A percentile compares a stretch with the other conserved stretches of the same genome.
Evolutionary conservation across 129 eudicot genomes (phyloP).

Genomic region (Artemisia annua): DNA sequence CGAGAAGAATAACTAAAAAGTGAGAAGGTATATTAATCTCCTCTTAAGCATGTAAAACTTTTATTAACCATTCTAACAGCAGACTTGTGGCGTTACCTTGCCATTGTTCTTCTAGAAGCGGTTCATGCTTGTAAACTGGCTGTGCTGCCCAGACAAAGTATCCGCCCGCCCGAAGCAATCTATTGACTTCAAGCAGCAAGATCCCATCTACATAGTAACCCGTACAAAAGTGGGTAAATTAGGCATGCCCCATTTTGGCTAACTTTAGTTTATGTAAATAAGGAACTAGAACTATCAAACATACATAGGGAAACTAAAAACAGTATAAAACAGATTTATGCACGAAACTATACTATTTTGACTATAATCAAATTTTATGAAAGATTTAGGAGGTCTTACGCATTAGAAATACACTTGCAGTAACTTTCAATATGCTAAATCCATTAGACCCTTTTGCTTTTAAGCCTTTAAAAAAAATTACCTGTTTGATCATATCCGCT

Average conservation of each 20-base stretch:
- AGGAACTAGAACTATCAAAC: not conserved
- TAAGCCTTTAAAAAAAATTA: too few species aligned
- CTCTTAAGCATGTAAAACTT: not conserved
- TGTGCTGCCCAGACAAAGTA: constrained; percentile 99
- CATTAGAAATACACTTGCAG: too few species aligned
- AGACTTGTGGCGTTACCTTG: constrained; percentile 51
- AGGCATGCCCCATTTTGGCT: not conserved
- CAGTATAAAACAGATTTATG: not conserved
- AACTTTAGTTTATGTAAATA: not conserved
- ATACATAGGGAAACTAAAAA: not conserved
- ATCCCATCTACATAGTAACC: constrained; percentile 62
- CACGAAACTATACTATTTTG: too few species aligned
- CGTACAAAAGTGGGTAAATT: constrained; percentile 9
- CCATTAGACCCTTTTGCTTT: too few species aligned
- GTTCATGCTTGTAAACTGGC: constrained; percentile 95
- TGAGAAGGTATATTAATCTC: not conserved
- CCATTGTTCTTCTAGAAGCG: constrained; percentile 91
- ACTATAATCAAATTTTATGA: too few species aligned
- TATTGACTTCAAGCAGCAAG: constrained; percentile 92
- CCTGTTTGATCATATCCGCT: too few species aligned
- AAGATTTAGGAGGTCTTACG: too few species aligned
- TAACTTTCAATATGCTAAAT: too few species aligned
- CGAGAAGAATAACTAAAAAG: not conserved
- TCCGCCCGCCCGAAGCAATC: constrained; percentile 90
- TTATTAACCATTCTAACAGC: not conserved